Evolutionary conservation across 345 rosid species (phyloP).

Genomic region (Hibiscus trionum): DNA sequence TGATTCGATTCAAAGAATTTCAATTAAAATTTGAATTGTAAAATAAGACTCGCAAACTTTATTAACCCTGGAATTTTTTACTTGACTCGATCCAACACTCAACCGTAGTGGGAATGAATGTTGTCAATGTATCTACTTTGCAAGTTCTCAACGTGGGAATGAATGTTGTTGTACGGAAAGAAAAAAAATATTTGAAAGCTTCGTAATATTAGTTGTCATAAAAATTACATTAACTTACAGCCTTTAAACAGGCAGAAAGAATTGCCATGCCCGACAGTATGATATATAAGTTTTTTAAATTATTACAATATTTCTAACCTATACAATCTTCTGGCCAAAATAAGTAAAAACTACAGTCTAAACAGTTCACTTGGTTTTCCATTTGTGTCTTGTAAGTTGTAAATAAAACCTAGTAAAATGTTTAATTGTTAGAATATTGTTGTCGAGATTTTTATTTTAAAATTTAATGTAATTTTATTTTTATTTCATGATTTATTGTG

Average conservation of each 20-base stretch:
- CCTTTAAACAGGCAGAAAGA: no score
- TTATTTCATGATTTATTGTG: no score
- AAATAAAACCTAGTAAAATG: slow-evolving; percentile 51
- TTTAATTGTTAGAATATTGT: no score
- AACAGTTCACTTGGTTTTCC: slow-evolving; percentile 44
- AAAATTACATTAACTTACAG: slow-evolving; percentile 34
- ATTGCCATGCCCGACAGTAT: no score
- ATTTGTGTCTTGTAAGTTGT: slow-evolving; percentile 87
- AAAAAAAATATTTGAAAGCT: background rate
- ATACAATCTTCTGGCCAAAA: background rate
- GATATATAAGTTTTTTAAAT: background rate
- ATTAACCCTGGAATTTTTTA: no score
- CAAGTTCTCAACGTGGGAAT: background rate
- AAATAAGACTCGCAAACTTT: no score
- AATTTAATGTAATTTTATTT: no score
- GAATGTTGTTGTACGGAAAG: background rate
- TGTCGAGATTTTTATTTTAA: no score
- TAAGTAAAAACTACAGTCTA: background rate
- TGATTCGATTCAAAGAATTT: no score
- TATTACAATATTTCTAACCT: slow-evolving; percentile 5
- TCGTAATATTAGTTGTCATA: background rate
- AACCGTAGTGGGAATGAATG: no score
- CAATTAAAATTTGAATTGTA: no score
- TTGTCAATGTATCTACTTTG: background rate
- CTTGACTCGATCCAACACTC: no score